Evolutionary conservation across 495 filamentous ascomycete species (phyloP).

Genomic region (Xylaria sp.): DNA sequence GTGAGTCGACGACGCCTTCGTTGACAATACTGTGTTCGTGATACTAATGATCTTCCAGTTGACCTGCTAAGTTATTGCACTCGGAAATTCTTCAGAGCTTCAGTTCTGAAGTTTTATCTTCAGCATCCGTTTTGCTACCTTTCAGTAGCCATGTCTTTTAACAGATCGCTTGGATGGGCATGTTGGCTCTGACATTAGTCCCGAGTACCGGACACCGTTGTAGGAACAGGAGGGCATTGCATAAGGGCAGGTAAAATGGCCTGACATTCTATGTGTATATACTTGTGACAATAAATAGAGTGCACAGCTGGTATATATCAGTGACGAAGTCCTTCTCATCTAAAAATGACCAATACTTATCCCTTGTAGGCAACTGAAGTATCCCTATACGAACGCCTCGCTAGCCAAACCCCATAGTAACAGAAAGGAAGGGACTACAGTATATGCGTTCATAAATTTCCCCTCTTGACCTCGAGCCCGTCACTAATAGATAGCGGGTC

Average conservation of each 20-base stretch:
- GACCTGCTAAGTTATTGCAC: slow-evolving; percentile 4
- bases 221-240: neutral
- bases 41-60: slow-evolving; percentile 16
- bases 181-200: neutral
- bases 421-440: neutral
- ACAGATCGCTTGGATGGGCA: slow-evolving; percentile 1
- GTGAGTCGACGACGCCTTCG: slow-evolving; percentile 25
- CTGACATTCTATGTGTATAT: slow-evolving; percentile 5
- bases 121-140: too few relatives aligned
- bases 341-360: neutral
- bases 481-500: neutral
- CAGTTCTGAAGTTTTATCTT: neutral
- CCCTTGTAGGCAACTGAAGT: neutral
- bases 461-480: neutral
- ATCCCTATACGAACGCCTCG: slow-evolving; percentile 7
- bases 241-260: neutral
- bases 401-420: neutral
- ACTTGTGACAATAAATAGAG: neutral
- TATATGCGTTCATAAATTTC: neutral
- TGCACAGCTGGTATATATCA: neutral
- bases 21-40: neutral
- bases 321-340: neutral
- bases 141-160: neutral
- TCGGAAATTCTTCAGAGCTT: neutral
- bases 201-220: neutral